Base-by-base conservation (phyloP, 257 asterid genomes). In the Nicotiana otophora region DNA sequence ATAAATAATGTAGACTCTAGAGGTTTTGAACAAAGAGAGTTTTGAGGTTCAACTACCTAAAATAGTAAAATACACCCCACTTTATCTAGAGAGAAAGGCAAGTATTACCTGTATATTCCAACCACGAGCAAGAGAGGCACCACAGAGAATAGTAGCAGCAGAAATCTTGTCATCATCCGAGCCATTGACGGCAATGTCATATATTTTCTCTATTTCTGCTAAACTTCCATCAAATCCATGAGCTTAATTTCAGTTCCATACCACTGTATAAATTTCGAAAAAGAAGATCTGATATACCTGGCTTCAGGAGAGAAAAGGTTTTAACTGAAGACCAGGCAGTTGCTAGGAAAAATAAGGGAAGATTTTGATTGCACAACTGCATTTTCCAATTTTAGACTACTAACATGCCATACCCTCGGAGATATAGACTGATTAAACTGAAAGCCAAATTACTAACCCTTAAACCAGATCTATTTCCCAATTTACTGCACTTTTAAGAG, bases 141-240 rank as follows among this genome's bases (percentile, higher is more conserved):
- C 99, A 66, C 98, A 94, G 64, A 96, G 87, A 87, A 96, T 81
- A 80, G 92, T 91, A 86, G 97, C 98, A 62, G 99, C 99, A 85
- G 95, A 93, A 81, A 96, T 89, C 92, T 94, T 94, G 90, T 96
- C 98, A 10, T 92, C 99, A 81, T 96, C 94, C 20, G 97, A 89
- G 86, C 98, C 97, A 66, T 85, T 91, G 89, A 90, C 85, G 78
- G 97, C 98, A 82, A 94, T 87, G 93, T 93, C 99, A 46, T 93
- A 94, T 90, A 94, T 83, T 89, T 93, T 93, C 94, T 94, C 98
- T 86, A 94, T 84, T 92, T 96, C 99, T 86, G 98, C 97, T 92
- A 96, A 93, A 95, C 99, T 94, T 93, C 87, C 91, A 88, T 87
- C 91, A 91, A 90, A 89, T 72, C 84, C 93, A 91, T 82, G 88